Evolutionary conservation across 2,329 filamentous ascomycete genomes (phyloP), one percentile per base, ranked within the genome.

Genomic region (Zymoseptoria crescenta): DNA sequence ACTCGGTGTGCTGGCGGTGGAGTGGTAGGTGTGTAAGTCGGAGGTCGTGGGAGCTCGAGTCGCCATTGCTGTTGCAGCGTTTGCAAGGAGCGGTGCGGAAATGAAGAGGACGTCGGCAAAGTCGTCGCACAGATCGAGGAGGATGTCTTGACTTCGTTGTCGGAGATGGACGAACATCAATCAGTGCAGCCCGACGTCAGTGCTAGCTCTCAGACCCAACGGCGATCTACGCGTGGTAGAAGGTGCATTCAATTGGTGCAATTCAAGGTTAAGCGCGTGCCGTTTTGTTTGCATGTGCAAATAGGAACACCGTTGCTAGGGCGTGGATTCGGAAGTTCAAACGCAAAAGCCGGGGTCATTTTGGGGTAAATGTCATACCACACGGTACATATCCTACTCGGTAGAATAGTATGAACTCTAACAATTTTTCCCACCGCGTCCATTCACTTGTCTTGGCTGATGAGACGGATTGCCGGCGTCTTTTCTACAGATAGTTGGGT

Each of bases 1-100:
- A 56, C 75, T 77, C 54, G 76, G 75, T 58, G 75, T 71, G 56
- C 76, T 78, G 21, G 77, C 77, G 28, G 73, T 69, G 52, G 64
- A 67, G 54, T 71, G 68, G 54, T 67, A 65, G 55, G 52, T 51
- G 52, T 45, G 35, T 2, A 63, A 20, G 52, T 66, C 63, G n/a
- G 61, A 58, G 29, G 61, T 62, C 19, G 65, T 63, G 30, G 63
- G 49, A 13, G 63, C 57, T 50, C 57, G 59, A 54, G 10, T 45
- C 35, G 35, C 35, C 35, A 45, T 45, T 13, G 13, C 35, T 3
- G 13, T 45, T 45, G 35, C 35, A 13, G 35, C 35, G 35, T 45
- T 45, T 45, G 35, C 35, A n/a, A 45, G 35, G 35, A 45, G 35
- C 13, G 35, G 35, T 6, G 35, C 35, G 35, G 53, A 52, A 21